Evolutionary conservation across 306 rosid species (phyloP).

Genomic region (Rosa rugosa): DNA sequence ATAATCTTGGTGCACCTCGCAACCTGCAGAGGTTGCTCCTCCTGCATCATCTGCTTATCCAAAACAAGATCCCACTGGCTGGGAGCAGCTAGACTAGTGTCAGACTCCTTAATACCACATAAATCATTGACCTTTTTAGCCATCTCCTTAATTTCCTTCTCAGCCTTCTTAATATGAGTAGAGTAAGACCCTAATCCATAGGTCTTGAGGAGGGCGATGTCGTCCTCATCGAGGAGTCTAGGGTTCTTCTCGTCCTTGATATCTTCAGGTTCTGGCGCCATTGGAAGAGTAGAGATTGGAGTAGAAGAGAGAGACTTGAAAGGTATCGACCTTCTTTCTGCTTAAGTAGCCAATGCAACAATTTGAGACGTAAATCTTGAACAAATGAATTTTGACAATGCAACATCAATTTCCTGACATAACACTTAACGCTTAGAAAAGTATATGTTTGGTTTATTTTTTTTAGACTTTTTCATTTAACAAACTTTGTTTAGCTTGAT

Average conservation of each 20-base stretch:
- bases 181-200: slow-evolving; percentile 97
- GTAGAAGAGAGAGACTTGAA: not conserved
- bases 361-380: no score
- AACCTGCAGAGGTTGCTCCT: slow-evolving; percentile 99
- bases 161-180: slow-evolving; percentile 70
- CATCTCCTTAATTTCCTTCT: slow-evolving; percentile 94
- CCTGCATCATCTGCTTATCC: slow-evolving; percentile 99
- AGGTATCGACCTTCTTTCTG: slow-evolving; percentile 11
- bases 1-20: slow-evolving; percentile 98
- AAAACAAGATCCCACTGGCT: slow-evolving; percentile 99
- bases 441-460: no score
- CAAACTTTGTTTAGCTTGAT: no score
- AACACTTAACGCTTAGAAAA: no score
- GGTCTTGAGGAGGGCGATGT: slow-evolving; percentile 92
- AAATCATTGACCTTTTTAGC: slow-evolving; percentile 96
- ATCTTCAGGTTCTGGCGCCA: slow-evolving; percentile 84
- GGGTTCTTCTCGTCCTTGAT: slow-evolving; percentile 99
- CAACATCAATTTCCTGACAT: no score
- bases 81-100: slow-evolving; percentile 98
- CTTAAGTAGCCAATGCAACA: not conserved
- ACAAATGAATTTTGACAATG: no score
- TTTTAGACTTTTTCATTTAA: no score
- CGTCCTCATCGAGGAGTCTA: slow-evolving; percentile 93
- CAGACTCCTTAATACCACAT: slow-evolving; percentile 96
- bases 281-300: slow-evolving; percentile 15